Evolutionary conservation across 805 yeast species (phyloP), one percentile per base, ranked within the genome.

Genomic region (Myxozyma kluyveri): DNA sequence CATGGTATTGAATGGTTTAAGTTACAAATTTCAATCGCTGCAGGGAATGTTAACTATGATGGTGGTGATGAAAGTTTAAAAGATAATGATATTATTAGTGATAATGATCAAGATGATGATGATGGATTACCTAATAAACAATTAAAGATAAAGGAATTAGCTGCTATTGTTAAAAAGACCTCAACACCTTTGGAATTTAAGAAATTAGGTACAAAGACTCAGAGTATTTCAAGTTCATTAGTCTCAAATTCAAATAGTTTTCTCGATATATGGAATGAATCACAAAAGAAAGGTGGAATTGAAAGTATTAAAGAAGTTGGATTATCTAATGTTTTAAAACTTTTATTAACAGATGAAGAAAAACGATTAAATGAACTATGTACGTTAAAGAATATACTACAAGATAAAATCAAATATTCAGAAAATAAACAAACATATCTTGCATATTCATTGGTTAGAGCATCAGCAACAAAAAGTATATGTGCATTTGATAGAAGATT

Each of bases 1-100:
- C 96, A 90, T 67, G 96, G 95, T 32, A 45, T 63, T 42, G 52
- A 54, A 53, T 83, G 55, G 53, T 67, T 56, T 69, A 45, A 50
- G 18, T 18, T 29, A 26, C 23, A 26, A 35, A 27, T 19, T 38
- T 3, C 52, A 27, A 12, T 17, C 21, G 39, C 39, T 17, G 18
- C 12, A 9, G n/a, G n/a, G n/a, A n/a, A n/a, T n/a, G n/a, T n/a
- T 9, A 18, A 36, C 7, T 12, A 33, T 12, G 37, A 26, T 7
- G 33, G 37, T 12, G 39, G 39, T 9, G n/a, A n/a, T 32, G 12
- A 7, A 5, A 12, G 17, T 18, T 5, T 19, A n/a, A 18, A 32
- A 23, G 47, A 29, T 29, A 29, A 9, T 29, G 33, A 9, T 9
- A 14, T 9, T 14, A 14, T 14, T 9, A 14, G 14, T 9, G 33